Evolutionary conservation across 2,329 filamentous ascomycete genomes (phyloP), one percentile per base, ranked within the genome.

Genomic region (Penicillium concentricum): DNA sequence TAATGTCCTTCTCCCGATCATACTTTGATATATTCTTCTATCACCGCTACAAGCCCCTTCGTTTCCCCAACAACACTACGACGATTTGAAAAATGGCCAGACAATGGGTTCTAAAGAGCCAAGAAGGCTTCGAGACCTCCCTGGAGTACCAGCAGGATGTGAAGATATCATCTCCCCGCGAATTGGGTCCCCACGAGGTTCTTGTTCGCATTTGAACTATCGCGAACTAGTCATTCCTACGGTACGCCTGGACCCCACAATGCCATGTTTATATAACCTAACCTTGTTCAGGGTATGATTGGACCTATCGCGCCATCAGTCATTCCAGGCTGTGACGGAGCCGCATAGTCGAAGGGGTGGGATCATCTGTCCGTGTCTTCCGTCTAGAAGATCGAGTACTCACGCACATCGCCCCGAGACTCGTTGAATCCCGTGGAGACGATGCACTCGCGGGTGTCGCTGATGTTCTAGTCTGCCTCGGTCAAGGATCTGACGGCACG

Each of bases 81-180:
- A n/a, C n/a, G 16, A 15, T 8, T 51, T 42, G 4, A 12, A 59
- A 24, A 1, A 73, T 73, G 70, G 61, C 69, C 46, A 58, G 69
- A 53, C 70, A 68, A 51, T 75, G 72, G 71, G 65, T 66, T 18
- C 54, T 74, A 7, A 69, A 62, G 16, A 56, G 67, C 56, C 73
- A 76, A 50, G 60, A 70, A 18, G 73, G 72, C 51, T 75, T 72
- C 22, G 70, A 74, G 9, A 61, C 55, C 2, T 74, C 73, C 0
- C 68, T 75, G 13, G 60, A 72, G 43, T 75, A 72, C 32, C 61
- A 74, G 20, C 50, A 67, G 9, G 59, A 71, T 10, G 4, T 51
- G 5, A 41, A 20, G 3, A 37, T 51, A 22, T 37, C 47, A 22
- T 20, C 32, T 4, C 7, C 26, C 2, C 41, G 42, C 8, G 34